phyloP scores from a whole-genome alignment of 2,329 filamentous ascomycete genomes.

The Sporothrix globosa region DNA sequence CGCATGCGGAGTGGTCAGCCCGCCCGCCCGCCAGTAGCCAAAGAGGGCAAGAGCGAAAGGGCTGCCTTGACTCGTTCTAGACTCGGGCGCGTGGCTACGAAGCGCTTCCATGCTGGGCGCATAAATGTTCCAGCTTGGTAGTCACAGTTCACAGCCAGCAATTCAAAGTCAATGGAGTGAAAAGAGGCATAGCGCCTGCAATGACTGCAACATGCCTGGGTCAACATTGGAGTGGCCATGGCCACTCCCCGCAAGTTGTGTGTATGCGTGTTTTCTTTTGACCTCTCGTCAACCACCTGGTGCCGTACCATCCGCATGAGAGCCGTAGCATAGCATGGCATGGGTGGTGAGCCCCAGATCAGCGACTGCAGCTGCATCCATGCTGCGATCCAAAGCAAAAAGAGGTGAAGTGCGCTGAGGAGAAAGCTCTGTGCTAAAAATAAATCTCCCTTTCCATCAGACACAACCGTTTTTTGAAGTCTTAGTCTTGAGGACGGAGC shows the following conservation, averaged over 20 bases:
- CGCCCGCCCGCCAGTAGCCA: conserved; percentile 6
- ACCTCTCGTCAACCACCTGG: not conserved
- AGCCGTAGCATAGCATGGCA: not conserved
- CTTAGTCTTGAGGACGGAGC: not conserved
- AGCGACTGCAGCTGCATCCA: conserved; percentile 28
- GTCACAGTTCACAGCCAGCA: not conserved
- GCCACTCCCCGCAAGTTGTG: not conserved
- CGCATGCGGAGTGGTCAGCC: conserved; percentile 18
- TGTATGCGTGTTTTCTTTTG: not conserved
- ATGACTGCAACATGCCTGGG: conserved; percentile 3
- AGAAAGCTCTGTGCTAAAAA: conserved; percentile 7
- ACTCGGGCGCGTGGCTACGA: conserved; percentile 26
- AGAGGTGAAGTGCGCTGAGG: not conserved
- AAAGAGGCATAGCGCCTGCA: conserved; percentile 2
- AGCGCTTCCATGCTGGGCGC: conserved; percentile 13
- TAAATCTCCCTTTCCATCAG: not conserved
- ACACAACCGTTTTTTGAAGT: not conserved
- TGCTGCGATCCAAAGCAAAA: conserved; percentile 12
- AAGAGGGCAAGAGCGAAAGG: not conserved
- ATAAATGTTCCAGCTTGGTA: not conserved
- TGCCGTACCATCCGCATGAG: not conserved
- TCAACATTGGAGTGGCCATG: not conserved
- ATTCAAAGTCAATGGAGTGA: not conserved
- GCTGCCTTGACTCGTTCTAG: not conserved
- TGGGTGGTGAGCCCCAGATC: not conserved